Evolutionary conservation across 768 basidiomycete species (phyloP), one percentile per base, ranked within the genome.

Genomic region (Lentinus brumalis): DNA sequence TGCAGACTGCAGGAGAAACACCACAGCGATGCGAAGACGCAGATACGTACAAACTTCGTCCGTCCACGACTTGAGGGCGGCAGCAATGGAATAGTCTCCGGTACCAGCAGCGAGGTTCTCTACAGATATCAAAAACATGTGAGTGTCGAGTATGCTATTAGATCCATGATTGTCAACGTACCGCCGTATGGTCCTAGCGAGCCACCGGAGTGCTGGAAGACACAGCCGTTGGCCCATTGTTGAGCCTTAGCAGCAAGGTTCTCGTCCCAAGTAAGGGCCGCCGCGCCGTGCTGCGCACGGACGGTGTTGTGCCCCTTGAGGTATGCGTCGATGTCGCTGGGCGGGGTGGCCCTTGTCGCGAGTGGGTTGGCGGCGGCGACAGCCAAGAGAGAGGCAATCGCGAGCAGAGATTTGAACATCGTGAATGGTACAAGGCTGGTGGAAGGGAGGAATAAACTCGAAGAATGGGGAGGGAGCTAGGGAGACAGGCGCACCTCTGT

Each of bases 91-190:
- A 69, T 81, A 88, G 31, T 69, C 65, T 15, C 85, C 86, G n/a
- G 86, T 86, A 9, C 88, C 89, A 55, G 88, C 89, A 56, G 89
- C 87, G 62, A 91, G 73, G 67, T 92, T 91, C 74, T 91, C 89
- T 87, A 68, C 18, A 64, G 30, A 39, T 12, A 45, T 51, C 26
- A 46, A 32, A 49, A 50, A 18, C 16, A 18, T 12, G 38, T 5
- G 38, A 4, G 18, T 3, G 29, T 5, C 18, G 15, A 31, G 3
- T 21, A 30, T 4, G 2, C 1, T 26, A 14, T 3, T 9, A 35
- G 35, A 5, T 7, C 10, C 16, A 8, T 7, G 15, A 32, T 5
- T 39, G 18, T 16, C 14, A n/a, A 58, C 65, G 63, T 60, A 87
- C 85, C 87, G 69, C 89, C 90, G 62, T 78, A 83, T 2, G 79